Evolutionary conservation across 1,284 basidiomycete species (phyloP).

Genomic region (Trichosporon inkin): DNA sequence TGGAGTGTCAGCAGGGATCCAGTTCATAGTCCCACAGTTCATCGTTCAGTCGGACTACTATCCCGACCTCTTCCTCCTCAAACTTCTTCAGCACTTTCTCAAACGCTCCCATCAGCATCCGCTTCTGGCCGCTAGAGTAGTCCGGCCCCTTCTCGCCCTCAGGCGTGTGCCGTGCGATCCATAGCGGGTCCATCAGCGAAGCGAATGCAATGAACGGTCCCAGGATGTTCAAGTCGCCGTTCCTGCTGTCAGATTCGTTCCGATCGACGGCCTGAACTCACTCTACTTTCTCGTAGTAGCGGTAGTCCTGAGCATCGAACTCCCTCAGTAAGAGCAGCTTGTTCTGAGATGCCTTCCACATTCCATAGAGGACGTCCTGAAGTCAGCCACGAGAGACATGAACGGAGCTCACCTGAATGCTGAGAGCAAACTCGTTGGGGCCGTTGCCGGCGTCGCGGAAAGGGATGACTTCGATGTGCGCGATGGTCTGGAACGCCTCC

Average conservation of each 20-base stretch:
- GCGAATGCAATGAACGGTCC: slow-evolving; percentile 87
- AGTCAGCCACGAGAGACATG: slow-evolving; percentile 14
- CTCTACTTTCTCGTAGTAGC: slow-evolving; percentile 89
- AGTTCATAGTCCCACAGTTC: slow-evolving; percentile 60
- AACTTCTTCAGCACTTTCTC: slow-evolving; percentile 90
- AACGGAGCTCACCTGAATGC: slow-evolving; percentile 62
- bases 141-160: not conserved
- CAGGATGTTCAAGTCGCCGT: slow-evolving; percentile 97
- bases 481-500: slow-evolving; percentile 89
- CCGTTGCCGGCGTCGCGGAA: slow-evolving; percentile 96
- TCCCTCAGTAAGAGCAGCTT: slow-evolving; percentile 86
- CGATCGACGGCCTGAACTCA: slow-evolving; percentile 21
- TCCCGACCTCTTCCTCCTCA: slow-evolving; percentile 73
- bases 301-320: slow-evolving; percentile 60
- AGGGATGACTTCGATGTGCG: slow-evolving; percentile 84
- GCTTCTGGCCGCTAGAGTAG: slow-evolving; percentile 6
- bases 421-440: slow-evolving; percentile 85
- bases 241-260: slow-evolving; percentile 45
- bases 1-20: slow-evolving; percentile 11
- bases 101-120: slow-evolving; percentile 68
- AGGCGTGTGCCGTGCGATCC: slow-evolving; percentile 18
- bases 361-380: slow-evolving; percentile 83
- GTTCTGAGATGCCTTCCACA: slow-evolving; percentile 88
- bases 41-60: slow-evolving; percentile 94
- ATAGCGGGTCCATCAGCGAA: slow-evolving; percentile 64